Percentiles rank a stretch among this genome's conserved stretches.
phyloP scores from a whole-genome alignment of 2,329 filamentous ascomycete species.

The Chrysoporthe austroafricana region DNA sequence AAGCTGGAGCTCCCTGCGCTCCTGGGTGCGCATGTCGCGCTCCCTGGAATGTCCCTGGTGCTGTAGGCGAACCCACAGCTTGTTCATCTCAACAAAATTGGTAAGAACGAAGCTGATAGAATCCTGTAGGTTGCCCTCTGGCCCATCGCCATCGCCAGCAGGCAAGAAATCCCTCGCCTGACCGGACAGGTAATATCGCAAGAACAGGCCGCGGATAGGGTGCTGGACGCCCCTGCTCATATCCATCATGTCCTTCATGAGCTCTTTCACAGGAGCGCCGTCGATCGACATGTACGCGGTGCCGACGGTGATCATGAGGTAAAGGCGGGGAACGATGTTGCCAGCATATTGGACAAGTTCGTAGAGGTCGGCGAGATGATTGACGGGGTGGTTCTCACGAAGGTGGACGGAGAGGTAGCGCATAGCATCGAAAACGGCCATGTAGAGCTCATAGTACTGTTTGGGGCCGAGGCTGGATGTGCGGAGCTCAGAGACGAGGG shows the following conservation, averaged over 20 bases:
- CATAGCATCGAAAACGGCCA: slow-evolving; percentile 97
- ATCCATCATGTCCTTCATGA: slow-evolving; percentile 99
- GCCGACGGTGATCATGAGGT: slow-evolving; percentile 98
- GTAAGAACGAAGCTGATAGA: slow-evolving; percentile 98
- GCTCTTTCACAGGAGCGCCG: slow-evolving; percentile 97
- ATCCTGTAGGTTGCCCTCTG: slow-evolving; percentile 93
- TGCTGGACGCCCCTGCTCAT: slow-evolving; percentile 99
- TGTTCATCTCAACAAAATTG: slow-evolving; percentile 99
- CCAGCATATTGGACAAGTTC: slow-evolving; percentile 97
- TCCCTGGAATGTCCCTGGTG: slow-evolving; percentile 97
- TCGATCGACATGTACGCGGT: slow-evolving; percentile 99
- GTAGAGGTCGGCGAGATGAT: slow-evolving; percentile 97
- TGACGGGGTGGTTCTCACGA: slow-evolving; percentile 94
- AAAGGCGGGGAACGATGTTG: slow-evolving; percentile 94
- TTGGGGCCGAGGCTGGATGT: slow-evolving; percentile 98
- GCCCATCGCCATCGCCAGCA: slow-evolving; percentile 80
- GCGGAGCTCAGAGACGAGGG: slow-evolving; percentile 95
- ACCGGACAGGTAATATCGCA: slow-evolving; percentile 94
- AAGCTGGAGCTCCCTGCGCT: slow-evolving; percentile 92
- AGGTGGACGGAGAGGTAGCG: slow-evolving; percentile 96
- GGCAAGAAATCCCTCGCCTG: slow-evolving; percentile 92
- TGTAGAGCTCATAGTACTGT: slow-evolving; percentile 99
- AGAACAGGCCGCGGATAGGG: slow-evolving; percentile 90
- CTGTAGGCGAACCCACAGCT: slow-evolving; percentile 96
- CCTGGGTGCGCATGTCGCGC: slow-evolving; percentile 88